Conservation (phyloP, 1,139 yeast genomes). For the Suhomyces terraborum region DNA sequence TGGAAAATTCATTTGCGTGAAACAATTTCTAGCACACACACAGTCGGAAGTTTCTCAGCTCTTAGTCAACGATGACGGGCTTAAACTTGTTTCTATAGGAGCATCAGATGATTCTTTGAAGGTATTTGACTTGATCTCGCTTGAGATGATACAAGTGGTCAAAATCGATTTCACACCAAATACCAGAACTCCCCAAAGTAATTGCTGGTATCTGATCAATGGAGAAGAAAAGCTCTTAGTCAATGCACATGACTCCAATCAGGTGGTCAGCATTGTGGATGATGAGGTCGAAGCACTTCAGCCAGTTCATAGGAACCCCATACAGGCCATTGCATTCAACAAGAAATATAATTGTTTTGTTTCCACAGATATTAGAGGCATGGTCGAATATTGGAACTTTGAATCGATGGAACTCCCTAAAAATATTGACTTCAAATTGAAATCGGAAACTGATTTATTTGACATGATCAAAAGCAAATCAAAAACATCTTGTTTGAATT, state of each 20-base stretch:
- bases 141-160: conserved; percentile 44
- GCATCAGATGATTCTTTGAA: conserved; percentile 30
- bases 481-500: conserved; percentile 21
- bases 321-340: conserved; percentile 32
- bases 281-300: conserved; percentile 16
- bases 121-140: conserved; percentile 41
- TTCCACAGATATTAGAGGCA: conserved; percentile 41
- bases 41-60: conserved; percentile 17
- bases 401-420: conserved; percentile 16
- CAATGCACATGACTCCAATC: conserved; percentile 24
- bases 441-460: conserved; percentile 46
- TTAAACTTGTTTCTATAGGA: conserved; percentile 34
- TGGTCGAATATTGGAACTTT: conserved; percentile 47
- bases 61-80: conserved; percentile 20
- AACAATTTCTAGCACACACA: conserved; percentile 37
- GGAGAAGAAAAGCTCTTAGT: conserved; percentile 22
- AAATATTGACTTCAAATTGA: conserved; percentile 33
- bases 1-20: conserved; percentile 36
- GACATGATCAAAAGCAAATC: conserved; percentile 38
- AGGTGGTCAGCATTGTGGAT: conserved; percentile 24
- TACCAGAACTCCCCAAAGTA: conserved; percentile 12
- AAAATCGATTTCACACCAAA: conserved; percentile 27
- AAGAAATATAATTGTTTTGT: conserved; percentile 33
- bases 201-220: conserved; percentile 25
- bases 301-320: conserved; percentile 32